phyloP scores from a whole-genome alignment of 768 basidiomycete species.

The Trametes maxima region DNA sequence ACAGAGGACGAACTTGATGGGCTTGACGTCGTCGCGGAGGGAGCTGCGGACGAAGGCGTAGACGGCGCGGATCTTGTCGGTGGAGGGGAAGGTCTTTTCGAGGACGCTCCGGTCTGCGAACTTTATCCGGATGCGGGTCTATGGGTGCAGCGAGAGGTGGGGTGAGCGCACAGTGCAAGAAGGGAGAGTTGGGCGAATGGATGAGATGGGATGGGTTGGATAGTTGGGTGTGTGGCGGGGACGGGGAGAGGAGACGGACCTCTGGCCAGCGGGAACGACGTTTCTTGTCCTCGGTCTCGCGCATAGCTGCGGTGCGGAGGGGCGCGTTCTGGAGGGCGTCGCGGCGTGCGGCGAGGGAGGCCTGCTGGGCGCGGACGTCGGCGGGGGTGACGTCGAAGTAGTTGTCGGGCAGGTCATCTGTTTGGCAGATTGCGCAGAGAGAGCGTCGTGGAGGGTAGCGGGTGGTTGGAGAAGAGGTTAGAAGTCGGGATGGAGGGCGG shows the following conservation, averaged over 20 bases:
- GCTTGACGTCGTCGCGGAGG: conserved; percentile 73
- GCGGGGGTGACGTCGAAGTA: conserved; percentile 73
- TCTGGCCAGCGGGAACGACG: conserved; percentile 74
- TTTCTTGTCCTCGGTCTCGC: conserved; percentile 62
- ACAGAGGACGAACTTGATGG: conserved; percentile 87
- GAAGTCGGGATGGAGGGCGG: background rate
- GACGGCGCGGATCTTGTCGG: conserved; percentile 76
- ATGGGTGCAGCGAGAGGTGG: background rate
- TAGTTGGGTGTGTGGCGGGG: background rate
- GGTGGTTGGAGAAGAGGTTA: background rate
- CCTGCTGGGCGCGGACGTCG: conserved; percentile 72
- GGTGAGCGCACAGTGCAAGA: no score
- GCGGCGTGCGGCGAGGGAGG: conserved; percentile 59
- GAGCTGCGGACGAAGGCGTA: conserved; percentile 82
- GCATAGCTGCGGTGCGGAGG: conserved; percentile 60
- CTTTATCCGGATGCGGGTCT: conserved; percentile 83
- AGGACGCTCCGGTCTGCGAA: conserved; percentile 83
- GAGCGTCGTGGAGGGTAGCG: background rate
- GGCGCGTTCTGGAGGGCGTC: conserved; percentile 71
- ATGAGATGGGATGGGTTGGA: background rate
- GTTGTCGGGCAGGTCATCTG: conserved; percentile 64
- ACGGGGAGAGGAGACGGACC: conserved; percentile 44
- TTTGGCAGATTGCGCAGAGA: background rate
- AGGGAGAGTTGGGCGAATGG: background rate
- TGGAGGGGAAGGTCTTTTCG: conserved; percentile 77